These are phyloP conservation scores for Neltuma alba DNA, from an alignment of 306 rosid species.

Conservation along the genomic window DNA sequence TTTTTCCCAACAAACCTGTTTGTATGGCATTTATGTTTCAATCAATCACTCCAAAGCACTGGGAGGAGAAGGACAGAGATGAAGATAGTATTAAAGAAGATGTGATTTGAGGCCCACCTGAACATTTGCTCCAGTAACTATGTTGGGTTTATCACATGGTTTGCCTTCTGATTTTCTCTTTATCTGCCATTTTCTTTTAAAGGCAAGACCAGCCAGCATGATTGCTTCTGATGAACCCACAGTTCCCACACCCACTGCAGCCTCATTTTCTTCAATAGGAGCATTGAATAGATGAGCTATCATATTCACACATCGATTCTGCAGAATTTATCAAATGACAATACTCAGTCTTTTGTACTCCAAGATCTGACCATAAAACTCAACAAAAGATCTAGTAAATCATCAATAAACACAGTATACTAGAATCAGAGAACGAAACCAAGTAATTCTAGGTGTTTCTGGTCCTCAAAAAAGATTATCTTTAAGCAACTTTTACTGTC, in stretches of 20 bases:
- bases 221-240: conserved; percentile 97
- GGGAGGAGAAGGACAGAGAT: neutral
- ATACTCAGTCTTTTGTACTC: neutral
- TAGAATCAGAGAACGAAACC: neutral
- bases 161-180: conserved; percentile 75
- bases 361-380: neutral
- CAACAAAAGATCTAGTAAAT: neutral
- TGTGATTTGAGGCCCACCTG: conserved; percentile 55
- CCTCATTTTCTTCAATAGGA: conserved; percentile 62
- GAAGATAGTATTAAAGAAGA: neutral
- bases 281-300: conserved; percentile 80
- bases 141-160: conserved; percentile 83
- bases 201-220: conserved; percentile 93
- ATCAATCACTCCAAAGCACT: neutral
- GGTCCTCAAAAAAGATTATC: neutral
- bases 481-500: neutral
- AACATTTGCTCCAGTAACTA: conserved; percentile 93
- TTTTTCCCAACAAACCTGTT: conserved; percentile 96
- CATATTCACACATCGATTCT: conserved; percentile 96
- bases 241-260: conserved; percentile 88
- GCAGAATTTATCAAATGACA: conserved; percentile 21
- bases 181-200: conserved; percentile 84
- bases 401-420: neutral
- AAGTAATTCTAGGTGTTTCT: neutral
- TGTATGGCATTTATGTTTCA: conserved; percentile 6